These are phyloP conservation scores for Aspergillus ochraceus DNA, from an alignment of 2,329 filamentous ascomycete genomes.

Conservation along the genomic window DNA sequence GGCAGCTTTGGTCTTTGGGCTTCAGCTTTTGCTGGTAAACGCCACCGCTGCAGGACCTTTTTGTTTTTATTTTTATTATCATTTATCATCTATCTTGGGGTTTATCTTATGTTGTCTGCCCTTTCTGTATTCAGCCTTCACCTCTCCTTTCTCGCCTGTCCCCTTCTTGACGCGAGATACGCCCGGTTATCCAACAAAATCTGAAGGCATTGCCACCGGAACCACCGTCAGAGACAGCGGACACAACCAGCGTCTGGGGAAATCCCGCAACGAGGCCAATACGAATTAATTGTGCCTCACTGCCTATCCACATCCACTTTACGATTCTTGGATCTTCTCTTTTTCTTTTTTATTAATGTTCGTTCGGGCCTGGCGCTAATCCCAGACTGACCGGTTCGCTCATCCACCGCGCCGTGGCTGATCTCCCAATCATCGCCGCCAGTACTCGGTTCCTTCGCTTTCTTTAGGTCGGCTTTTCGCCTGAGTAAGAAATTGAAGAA, in stretches of 20 bases:
- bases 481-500: conserved; percentile 8
- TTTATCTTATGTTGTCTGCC: conserved; percentile 4
- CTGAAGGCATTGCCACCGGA: not conserved
- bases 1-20: conserved; percentile 18
- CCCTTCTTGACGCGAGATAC: not conserved
- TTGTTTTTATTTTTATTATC: conserved; percentile 9
- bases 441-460: not conserved
- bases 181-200: not conserved
- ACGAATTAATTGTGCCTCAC: too few species aligned
- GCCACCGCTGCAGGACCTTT: conserved; percentile 10
- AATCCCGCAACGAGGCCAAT: conserved; percentile 14
- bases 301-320: too few species aligned
- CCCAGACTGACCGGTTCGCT: not conserved
- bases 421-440: not conserved
- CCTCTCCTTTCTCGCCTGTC: not conserved
- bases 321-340: too few species aligned
- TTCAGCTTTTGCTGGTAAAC: conserved; percentile 17
- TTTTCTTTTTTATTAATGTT: not conserved
- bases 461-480: conserved; percentile 1
- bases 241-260: not conserved
- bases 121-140: not conserved
- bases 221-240: not conserved
- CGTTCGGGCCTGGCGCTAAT: conserved; percentile 13
- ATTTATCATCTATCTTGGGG: not conserved
- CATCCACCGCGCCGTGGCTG: not conserved